A percentile compares a stretch with the other conserved stretches of the same genome.
Conservation (phyloP, 768 basidiomycete genomes). For the Trametopsis cervina region DNA sequence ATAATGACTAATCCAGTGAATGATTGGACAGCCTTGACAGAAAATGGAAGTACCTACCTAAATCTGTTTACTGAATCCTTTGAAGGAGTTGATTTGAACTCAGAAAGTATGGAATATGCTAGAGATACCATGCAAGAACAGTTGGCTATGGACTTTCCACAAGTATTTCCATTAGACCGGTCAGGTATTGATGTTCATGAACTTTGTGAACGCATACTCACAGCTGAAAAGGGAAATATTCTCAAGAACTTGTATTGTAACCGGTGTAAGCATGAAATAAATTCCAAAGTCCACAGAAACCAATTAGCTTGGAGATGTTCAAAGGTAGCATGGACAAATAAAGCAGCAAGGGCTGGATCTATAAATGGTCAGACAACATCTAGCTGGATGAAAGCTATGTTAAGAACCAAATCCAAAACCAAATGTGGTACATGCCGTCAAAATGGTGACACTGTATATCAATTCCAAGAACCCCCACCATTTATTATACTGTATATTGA, state of each 20-base stretch:
- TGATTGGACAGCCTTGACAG: background rate
- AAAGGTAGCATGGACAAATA: background rate
- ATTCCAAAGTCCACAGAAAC: slow-evolving; percentile 5
- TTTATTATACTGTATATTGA: too few relatives aligned
- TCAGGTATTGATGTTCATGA: background rate
- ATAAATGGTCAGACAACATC: background rate
- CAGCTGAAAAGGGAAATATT: background rate
- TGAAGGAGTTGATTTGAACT: background rate
- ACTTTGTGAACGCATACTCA: background rate
- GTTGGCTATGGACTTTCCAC: background rate
- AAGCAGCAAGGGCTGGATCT: background rate
- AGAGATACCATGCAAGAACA: background rate
- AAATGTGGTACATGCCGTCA: too few relatives aligned
- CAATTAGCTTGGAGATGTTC: slow-evolving; percentile 19
- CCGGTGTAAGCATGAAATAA: background rate
- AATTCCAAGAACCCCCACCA: too few relatives aligned
- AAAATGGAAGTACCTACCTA: background rate
- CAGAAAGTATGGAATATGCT: background rate
- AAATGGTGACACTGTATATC: too few relatives aligned
- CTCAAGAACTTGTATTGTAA: background rate
- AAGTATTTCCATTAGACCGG: background rate
- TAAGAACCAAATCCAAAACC: background rate
- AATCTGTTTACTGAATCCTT: background rate
- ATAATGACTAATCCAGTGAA: background rate
- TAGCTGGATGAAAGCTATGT: background rate